These are phyloP conservation scores for Aspergillus latus DNA, from an alignment of 2,329 filamentous ascomycete genomes.

Conservation along the genomic window DNA sequence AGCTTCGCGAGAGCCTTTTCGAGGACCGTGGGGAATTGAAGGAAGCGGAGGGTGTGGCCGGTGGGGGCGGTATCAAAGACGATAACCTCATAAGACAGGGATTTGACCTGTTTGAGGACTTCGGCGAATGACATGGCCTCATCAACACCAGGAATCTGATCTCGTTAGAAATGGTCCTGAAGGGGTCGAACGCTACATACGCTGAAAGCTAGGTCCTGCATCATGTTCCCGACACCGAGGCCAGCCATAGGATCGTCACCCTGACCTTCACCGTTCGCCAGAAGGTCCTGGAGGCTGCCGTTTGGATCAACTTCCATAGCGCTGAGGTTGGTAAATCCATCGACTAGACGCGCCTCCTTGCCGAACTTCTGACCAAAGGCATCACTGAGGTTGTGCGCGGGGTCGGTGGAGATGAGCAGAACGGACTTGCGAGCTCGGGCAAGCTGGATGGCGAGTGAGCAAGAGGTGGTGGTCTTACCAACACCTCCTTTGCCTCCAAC, in stretches of 20 bases:
- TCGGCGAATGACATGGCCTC: slow-evolving; percentile 99
- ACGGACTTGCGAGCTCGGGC: slow-evolving; percentile 93
- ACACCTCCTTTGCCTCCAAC: slow-evolving; percentile 98
- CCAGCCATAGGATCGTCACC: slow-evolving; percentile 66
- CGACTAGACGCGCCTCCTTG: slow-evolving; percentile 90
- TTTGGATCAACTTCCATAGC: slow-evolving; percentile 99
- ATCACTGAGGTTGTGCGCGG: slow-evolving; percentile 95
- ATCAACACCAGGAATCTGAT: slow-evolving; percentile 94
- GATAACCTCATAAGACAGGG: slow-evolving; percentile 96
- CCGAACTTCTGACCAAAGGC: slow-evolving; percentile 99
- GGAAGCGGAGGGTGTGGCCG: slow-evolving; percentile 95
- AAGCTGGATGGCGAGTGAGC: slow-evolving; percentile 96
- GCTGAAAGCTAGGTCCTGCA: slow-evolving; percentile 96
- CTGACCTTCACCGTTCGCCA: slow-evolving; percentile 71
- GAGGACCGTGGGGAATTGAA: slow-evolving; percentile 96
- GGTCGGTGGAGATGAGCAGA: slow-evolving; percentile 96
- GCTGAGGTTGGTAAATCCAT: slow-evolving; percentile 89
- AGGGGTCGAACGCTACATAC: slow-evolving; percentile 47
- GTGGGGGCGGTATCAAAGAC: slow-evolving; percentile 99
- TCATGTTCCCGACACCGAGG: slow-evolving; percentile 83
- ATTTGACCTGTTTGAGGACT: slow-evolving; percentile 98
- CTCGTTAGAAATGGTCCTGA: slow-evolving; percentile 9
- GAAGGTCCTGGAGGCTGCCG: slow-evolving; percentile 91
- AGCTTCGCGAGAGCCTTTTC: slow-evolving; percentile 98
- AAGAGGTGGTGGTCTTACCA: slow-evolving; percentile 99